Base-by-base conservation (phyloP, 2,329 filamentous ascomycete species). In the Fusarium dimerum region DNA sequence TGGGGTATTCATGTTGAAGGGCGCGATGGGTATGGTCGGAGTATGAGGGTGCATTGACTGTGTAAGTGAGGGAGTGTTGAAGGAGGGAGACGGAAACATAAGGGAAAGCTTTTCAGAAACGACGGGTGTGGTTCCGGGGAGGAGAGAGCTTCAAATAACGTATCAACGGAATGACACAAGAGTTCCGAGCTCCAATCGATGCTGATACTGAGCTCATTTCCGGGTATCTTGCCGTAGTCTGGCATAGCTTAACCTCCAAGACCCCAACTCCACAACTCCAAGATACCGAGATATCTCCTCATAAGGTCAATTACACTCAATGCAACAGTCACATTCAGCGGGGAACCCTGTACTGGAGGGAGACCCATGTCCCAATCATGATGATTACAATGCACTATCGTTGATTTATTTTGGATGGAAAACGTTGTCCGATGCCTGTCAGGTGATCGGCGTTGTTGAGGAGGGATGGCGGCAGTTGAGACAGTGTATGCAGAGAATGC, bases 281-380 rank as follows among this genome's bases (percentile, higher is more conserved):
- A 65, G 54, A 65, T 59, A 47, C 62, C 62, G 62, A 65, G 59
- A 54, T 65, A 65, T 65, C 62, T 56, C 62, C 62, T 53, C 45
- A 18, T 50, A 26, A 26, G 20, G 20, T 26, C 20, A 26, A 26
- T 26, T 26, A 26, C 20, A 26, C 20, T 26, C 20, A 26, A 26
- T 26, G 10, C 32, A 44, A 47, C 43, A 34, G 48, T n/a, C 17
- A 3, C 40, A 42, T 47, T 58, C 53, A 58, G 57, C 54, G 57
- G 57, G 57, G 57, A 40, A 40, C 39, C 39, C 39, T 40, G n/a
- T 20, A 10, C 7, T 40, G n/a, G n/a, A 16, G 39, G 20, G 32
- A 36, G 32, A 36, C 10, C 10, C 5, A 15, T 36, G 10, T 36
- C 32, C 32, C 10, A 12, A 12, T 15, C 32, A 15, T 36, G 32